Evolutionary conservation across 2,329 filamentous ascomycete species (phyloP).

Genomic region (Claviceps sp.): DNA sequence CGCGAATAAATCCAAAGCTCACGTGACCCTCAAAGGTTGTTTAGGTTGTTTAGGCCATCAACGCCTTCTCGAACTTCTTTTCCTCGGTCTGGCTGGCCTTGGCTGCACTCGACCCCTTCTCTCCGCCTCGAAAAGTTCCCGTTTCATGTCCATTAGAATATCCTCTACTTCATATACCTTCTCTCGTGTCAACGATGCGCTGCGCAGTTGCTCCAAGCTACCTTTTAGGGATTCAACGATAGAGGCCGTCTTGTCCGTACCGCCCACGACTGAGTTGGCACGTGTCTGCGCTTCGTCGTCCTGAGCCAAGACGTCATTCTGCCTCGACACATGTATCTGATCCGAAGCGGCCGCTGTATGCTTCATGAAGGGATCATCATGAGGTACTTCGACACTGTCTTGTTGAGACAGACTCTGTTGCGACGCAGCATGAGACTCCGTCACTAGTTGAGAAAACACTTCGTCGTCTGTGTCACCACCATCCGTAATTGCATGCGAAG

Average conservation of each 20-base stretch:
- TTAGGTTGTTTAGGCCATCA: background rate
- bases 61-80: conserved; percentile 6
- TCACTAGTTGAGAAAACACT: conserved; percentile 26
- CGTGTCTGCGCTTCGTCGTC: conserved; percentile 3
- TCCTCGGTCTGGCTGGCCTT: conserved; percentile 11
- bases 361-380: background rate
- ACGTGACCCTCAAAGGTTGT: background rate
- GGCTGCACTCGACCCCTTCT: conserved; percentile 30
- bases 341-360: background rate
- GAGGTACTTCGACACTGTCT: background rate
- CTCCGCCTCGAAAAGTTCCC: conserved; percentile 59
- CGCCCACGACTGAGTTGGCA: conserved; percentile 2
- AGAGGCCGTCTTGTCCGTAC: conserved; percentile 8
- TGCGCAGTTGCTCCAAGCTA: conserved; percentile 43
- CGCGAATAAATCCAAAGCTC: background rate
- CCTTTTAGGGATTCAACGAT: conserved; percentile 21
- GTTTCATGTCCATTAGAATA: conserved; percentile 64
- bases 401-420: conserved; percentile 17
- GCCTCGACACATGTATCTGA: background rate
- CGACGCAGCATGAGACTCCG: conserved; percentile 26
- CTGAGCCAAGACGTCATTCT: conserved; percentile 1
- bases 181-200: conserved; percentile 44
- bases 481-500: conserved; percentile 9
- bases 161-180: conserved; percentile 64
- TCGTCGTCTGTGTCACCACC: conserved; percentile 26